These are phyloP conservation scores for Phoma sp. DNA, from an alignment of 2,329 filamentous ascomycete genomes.

Conservation along the genomic window DNA sequence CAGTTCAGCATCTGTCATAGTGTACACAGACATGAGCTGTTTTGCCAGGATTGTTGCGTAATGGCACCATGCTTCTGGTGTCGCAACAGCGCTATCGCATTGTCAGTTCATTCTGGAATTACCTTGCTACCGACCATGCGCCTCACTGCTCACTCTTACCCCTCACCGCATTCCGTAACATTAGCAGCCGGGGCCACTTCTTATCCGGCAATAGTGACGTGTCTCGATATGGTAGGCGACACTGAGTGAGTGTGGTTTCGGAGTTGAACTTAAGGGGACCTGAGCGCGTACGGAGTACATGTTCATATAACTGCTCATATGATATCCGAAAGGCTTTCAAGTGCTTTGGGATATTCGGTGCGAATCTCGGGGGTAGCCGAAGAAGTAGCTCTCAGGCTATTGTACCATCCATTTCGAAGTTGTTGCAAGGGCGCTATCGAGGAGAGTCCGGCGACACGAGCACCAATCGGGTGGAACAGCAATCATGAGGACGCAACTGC, in stretches of 20 bases:
- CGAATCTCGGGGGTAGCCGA: neutral
- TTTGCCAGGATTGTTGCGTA: conserved; percentile 3
- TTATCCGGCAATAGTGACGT: conserved; percentile 2
- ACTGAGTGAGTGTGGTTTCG: neutral
- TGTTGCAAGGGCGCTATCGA: neutral
- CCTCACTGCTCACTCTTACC: conserved; percentile 9
- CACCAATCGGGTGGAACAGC: neutral
- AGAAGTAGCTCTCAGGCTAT: neutral
- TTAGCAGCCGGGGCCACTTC: neutral
- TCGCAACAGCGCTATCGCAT: neutral
- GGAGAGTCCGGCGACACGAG: neutral
- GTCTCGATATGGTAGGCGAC: conserved; percentile 3
- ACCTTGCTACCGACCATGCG: conserved; percentile 2
- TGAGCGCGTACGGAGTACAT: neutral
- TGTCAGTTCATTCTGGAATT: neutral
- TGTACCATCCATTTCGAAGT: no score
- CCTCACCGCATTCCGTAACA: neutral
- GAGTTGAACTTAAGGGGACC: neutral
- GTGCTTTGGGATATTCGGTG: neutral
- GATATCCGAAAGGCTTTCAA: neutral
- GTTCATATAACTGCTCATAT: neutral
- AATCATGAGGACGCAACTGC: neutral
- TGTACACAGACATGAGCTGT: neutral
- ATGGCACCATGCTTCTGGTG: neutral
- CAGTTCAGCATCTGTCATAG: neutral